Evolutionary conservation across 306 rosid species (phyloP).

Genomic region (Vigna radiata): DNA sequence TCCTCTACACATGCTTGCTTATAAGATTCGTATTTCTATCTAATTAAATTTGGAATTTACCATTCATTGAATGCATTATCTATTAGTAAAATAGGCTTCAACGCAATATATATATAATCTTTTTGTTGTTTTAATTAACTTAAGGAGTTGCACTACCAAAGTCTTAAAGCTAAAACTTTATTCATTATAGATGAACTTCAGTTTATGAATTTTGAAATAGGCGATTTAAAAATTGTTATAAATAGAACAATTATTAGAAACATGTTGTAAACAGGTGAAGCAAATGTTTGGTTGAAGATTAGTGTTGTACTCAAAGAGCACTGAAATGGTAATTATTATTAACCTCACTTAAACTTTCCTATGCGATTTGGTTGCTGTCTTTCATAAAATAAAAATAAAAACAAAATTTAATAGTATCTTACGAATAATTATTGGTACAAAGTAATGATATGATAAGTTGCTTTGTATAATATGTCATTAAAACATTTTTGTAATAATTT

Average conservation of each 20-base stretch:
- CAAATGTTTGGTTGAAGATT: conserved; percentile 5
- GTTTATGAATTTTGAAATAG: not conserved
- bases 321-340: not conserved
- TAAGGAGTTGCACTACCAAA: no score
- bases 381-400: not conserved
- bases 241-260: not conserved
- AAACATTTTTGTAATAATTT: not conserved
- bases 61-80: no score
- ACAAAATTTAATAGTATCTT: not conserved
- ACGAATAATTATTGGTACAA: not conserved
- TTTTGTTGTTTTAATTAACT: no score
- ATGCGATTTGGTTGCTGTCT: not conserved
- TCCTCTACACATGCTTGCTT: no score
- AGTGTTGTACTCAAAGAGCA: not conserved
- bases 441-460: conserved; percentile 17
- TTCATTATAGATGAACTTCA: not conserved
- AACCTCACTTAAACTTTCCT: not conserved
- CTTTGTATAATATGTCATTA: not conserved
- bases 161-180: no score
- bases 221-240: no score
- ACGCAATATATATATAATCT: no score
- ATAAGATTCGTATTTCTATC: no score
- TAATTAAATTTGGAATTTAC: no score
- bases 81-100: no score
- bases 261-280: not conserved